Evolutionary conservation across 2,329 filamentous ascomycete species (phyloP).

Genomic region (Alternaria postmessia): DNA sequence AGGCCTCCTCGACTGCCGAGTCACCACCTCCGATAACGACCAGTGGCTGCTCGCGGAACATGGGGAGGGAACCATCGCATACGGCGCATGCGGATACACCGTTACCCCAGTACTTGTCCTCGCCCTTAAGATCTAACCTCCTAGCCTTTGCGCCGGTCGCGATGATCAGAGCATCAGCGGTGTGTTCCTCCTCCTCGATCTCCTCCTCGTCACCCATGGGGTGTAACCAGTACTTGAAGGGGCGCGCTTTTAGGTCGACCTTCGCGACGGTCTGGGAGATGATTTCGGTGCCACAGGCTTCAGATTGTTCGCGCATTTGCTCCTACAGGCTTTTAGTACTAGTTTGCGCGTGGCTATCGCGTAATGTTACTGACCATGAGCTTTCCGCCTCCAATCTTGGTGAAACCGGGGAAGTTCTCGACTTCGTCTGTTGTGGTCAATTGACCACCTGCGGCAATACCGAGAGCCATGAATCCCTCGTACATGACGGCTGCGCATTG

Average conservation of each 20-base stretch:
- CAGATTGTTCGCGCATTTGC: constrained; percentile 89
- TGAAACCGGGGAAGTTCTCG: constrained; percentile 98
- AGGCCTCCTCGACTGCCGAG: constrained; percentile 94
- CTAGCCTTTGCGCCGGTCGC: constrained; percentile 94
- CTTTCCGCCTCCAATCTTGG: constrained; percentile 83
- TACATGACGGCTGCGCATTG: constrained; percentile 78
- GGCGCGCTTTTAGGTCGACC: constrained; percentile 81
- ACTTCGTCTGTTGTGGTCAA: constrained; percentile 98
- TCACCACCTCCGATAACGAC: constrained; percentile 97
- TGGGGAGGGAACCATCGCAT: constrained; percentile 95
- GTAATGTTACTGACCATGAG: constrained; percentile 72
- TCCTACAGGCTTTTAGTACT: constrained; percentile 61
- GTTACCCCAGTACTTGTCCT: constrained; percentile 97
- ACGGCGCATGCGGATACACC: constrained; percentile 97
- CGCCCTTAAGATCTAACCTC: constrained; percentile 81
- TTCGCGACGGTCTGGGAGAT: constrained; percentile 90
- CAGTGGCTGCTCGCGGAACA: constrained; percentile 95
- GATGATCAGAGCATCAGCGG: constrained; percentile 90
- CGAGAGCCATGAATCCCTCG: constrained; percentile 97
- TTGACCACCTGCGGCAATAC: constrained; percentile 94
- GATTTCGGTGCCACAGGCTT: constrained; percentile 91
- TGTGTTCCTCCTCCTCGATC: constrained; percentile 74
- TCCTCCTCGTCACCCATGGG: constrained; percentile 81
- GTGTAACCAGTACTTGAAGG: constrained; percentile 84
- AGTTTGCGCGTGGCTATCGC: neutral